Conservation (phyloP, 1,284 basidiomycete species). For the Cerioporus squamosus region DNA sequence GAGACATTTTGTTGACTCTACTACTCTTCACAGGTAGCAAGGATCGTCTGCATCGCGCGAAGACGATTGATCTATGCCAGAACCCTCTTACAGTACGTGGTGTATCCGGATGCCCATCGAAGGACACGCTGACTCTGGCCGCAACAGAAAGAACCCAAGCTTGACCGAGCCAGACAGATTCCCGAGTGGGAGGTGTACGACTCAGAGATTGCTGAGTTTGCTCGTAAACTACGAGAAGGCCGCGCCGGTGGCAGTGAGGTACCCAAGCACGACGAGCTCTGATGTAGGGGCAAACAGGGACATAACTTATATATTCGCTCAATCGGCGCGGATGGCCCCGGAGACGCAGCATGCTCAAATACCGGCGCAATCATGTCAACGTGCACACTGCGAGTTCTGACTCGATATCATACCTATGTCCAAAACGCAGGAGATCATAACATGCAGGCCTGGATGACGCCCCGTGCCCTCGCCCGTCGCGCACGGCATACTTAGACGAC, state of each 20-base stretch:
- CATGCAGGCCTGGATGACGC: no score
- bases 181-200: constrained; percentile 98
- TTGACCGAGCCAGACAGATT: constrained; percentile 90
- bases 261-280: constrained; percentile 1
- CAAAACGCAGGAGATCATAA: no score
- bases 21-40: constrained; percentile 62
- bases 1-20: constrained; percentile 14
- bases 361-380: not conserved
- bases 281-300: not conserved
- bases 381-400: no score
- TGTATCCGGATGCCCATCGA: not conserved
- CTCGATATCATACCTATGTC: no score
- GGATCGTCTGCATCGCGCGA: constrained; percentile 78
- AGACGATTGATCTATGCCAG: constrained; percentile 93
- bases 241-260: not conserved
- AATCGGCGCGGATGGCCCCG: no score
- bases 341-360: not conserved
- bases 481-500: no score
- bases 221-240: constrained; percentile 39
- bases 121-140: not conserved
- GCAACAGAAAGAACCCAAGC: constrained; percentile 91
- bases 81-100: constrained; percentile 80
- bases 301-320: not conserved
- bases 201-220: constrained; percentile 74
- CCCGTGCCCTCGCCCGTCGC: no score